Evolutionary conservation across 2,329 filamentous ascomycete genomes (phyloP).

Genomic region (Curvularia sp.): DNA sequence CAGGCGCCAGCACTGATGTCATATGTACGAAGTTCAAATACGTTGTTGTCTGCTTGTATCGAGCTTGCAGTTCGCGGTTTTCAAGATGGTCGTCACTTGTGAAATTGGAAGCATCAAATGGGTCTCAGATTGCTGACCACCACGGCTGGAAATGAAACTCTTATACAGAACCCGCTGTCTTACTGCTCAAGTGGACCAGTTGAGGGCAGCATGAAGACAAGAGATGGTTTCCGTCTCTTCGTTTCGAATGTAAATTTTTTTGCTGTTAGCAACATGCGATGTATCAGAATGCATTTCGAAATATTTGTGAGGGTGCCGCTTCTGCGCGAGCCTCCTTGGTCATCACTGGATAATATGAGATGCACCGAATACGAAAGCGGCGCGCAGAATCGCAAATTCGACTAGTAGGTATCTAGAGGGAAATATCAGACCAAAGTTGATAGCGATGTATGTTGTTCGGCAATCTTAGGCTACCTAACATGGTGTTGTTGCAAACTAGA

Average conservation of each 20-base stretch:
- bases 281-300: neutral
- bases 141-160: neutral
- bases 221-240: neutral
- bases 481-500: neutral
- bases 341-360: neutral
- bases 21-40: neutral
- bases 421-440: neutral
- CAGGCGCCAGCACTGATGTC: neutral
- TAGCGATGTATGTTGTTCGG: neutral
- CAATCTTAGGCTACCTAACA: neutral
- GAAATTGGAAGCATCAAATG: neutral
- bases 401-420: neutral
- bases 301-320: neutral
- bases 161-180: neutral
- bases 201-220: neutral
- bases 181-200: no score
- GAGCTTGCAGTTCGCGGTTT: neutral
- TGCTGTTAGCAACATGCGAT: neutral
- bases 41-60: neutral
- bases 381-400: neutral
- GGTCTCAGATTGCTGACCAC: conserved; percentile 1
- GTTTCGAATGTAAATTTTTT: neutral
- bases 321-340: neutral
- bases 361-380: neutral
- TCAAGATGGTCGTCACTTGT: neutral